These are phyloP conservation scores for Ganoderma boninense DNA, from an alignment of 1,284 basidiomycete species.

Conservation along the genomic window DNA sequence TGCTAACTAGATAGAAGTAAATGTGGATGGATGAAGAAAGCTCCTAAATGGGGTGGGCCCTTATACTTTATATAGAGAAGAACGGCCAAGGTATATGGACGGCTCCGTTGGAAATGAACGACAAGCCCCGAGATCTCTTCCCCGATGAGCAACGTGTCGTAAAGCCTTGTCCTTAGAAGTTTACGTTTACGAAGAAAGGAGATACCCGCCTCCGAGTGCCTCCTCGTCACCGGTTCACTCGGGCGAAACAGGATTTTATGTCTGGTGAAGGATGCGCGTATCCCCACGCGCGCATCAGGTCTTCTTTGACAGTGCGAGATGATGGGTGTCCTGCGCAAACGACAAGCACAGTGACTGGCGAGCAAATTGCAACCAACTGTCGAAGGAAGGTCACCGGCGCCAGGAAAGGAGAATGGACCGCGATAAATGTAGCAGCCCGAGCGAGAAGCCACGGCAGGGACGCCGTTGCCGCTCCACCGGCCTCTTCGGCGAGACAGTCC, in stretches of 20 bases:
- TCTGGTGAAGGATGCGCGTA: neutral
- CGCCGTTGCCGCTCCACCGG: neutral
- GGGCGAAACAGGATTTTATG: neutral
- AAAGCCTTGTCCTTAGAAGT: neutral
- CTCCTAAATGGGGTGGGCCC: no score
- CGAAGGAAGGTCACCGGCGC: neutral
- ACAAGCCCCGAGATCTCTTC: neutral
- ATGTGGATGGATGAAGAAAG: no score
- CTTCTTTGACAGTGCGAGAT: neutral
- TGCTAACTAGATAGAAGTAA: no score
- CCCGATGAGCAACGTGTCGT: neutral
- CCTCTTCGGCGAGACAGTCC: neutral
- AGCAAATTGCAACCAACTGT: slow-evolving; percentile 2
- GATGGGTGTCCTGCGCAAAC: neutral
- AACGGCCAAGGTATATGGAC: no score
- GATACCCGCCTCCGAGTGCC: no score
- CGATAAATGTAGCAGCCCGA: neutral
- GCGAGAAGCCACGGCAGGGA: no score
- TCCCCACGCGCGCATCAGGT: neutral
- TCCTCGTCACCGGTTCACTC: neutral
- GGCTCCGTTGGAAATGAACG: neutral
- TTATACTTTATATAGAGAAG: no score
- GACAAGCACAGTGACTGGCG: no score
- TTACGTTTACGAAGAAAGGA: no score
- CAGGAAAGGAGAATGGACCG: neutral